These are phyloP conservation scores for Meredithiella fracta DNA, from an alignment of 2,329 filamentous ascomycete genomes.

Conservation along the genomic window DNA sequence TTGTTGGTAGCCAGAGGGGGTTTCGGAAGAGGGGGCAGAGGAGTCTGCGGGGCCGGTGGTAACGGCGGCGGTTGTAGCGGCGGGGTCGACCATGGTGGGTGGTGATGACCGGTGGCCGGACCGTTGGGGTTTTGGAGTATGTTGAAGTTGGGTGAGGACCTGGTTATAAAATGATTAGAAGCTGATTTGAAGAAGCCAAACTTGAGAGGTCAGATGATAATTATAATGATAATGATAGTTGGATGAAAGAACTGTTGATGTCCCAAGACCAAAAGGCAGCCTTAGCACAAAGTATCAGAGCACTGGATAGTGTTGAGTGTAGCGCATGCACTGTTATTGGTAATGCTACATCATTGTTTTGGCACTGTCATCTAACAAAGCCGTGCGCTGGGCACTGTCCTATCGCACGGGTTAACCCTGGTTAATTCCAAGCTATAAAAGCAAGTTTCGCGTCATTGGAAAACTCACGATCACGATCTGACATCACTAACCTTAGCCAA, in stretches of 20 bases:
- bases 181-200: too few relatives aligned
- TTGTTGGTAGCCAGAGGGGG: slow-evolving; percentile 43
- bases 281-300: neutral
- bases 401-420: neutral
- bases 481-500: neutral
- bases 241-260: neutral
- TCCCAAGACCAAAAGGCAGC: neutral
- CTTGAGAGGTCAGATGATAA: too few relatives aligned
- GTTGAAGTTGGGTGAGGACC: neutral
- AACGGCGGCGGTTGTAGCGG: slow-evolving; percentile 4
- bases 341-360: neutral
- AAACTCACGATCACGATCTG: neutral
- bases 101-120: neutral
- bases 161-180: too few relatives aligned
- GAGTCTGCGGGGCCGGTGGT: slow-evolving; percentile 14
- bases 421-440: neutral
- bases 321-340: neutral
- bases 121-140: neutral
- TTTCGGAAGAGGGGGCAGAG: neutral
- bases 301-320: neutral
- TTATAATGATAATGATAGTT: neutral
- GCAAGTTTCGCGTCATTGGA: neutral
- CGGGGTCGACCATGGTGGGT: neutral
- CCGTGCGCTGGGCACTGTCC: neutral
- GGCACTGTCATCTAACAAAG: neutral